Evolutionary conservation across 768 basidiomycete genomes (phyloP).

Genomic region (Lyophyllum decastes): DNA sequence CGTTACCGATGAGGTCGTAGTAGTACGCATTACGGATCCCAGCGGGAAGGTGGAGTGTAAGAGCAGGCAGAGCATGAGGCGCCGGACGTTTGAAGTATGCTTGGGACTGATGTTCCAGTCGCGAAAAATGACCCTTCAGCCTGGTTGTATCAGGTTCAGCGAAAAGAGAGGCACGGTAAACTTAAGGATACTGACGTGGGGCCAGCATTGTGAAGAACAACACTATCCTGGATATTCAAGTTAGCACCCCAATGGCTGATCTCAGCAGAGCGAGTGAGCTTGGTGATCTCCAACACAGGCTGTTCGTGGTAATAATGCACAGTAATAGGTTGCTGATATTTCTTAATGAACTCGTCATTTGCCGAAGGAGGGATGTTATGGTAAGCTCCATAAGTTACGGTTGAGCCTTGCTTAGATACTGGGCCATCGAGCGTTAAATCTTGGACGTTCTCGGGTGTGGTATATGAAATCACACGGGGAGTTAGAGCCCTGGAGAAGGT

Average conservation of each 20-base stretch:
- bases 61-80: slow-evolving; percentile 68
- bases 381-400: slow-evolving; percentile 89
- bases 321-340: slow-evolving; percentile 63
- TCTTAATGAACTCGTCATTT: slow-evolving; percentile 51
- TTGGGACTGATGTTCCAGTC: slow-evolving; percentile 83
- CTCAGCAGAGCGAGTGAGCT: slow-evolving; percentile 77
- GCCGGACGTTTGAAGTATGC: slow-evolving; percentile 65
- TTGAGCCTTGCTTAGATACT: slow-evolving; percentile 74
- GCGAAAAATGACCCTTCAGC: slow-evolving; percentile 94
- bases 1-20: slow-evolving; percentile 93
- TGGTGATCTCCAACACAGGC: slow-evolving; percentile 76
- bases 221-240: slow-evolving; percentile 89
- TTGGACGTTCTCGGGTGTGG: slow-evolving; percentile 61
- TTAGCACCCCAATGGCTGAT: slow-evolving; percentile 98
- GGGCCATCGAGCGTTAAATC: slow-evolving; percentile 60
- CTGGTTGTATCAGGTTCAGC: slow-evolving; percentile 40
- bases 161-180: not conserved
- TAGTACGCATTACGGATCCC: slow-evolving; percentile 84
- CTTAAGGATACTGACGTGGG: slow-evolving; percentile 63
- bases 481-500: slow-evolving; percentile 55
- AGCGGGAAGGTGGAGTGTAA: slow-evolving; percentile 82
- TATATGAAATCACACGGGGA: slow-evolving; percentile 72
- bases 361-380: slow-evolving; percentile 70
- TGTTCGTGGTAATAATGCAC: slow-evolving; percentile 85
- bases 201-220: slow-evolving; percentile 85